Percentiles rank a stretch among this genome's conserved stretches.
phyloP scores from a whole-genome alignment of 176 grass and related monocot species.

The Cocos nucifera region DNA sequence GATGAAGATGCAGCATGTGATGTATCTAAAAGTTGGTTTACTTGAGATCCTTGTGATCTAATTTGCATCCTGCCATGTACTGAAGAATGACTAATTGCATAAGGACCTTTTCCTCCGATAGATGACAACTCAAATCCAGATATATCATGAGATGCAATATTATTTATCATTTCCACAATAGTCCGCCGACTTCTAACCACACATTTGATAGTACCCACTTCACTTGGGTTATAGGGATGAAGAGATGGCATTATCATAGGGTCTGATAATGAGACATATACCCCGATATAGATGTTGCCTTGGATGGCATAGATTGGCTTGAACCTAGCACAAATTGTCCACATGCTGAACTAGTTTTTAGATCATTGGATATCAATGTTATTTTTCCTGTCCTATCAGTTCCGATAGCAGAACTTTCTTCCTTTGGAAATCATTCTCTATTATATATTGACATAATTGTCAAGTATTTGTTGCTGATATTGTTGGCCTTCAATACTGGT shows the following conservation, averaged over 20 bases:
- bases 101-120: no score
- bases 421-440: no score
- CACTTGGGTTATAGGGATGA: constrained; percentile 17
- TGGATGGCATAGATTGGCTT: no score
- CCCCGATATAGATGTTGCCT: background rate
- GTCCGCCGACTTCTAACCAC: constrained; percentile 26
- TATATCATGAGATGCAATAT: constrained; percentile 9
- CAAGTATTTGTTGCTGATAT: no score
- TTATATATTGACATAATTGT: no score
- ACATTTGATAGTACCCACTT: constrained; percentile 26
- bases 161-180: background rate
- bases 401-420: constrained; percentile 21
- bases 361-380: constrained; percentile 4
- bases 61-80: background rate
- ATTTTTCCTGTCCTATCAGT: constrained; percentile 10
- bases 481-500: no score
- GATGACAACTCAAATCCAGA: background rate
- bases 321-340: constrained; percentile 9
- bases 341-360: constrained; percentile 14
- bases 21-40: constrained; percentile 27
- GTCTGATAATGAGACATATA: constrained; percentile 2
- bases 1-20: no score
- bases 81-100: background rate
- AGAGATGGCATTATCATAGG: background rate
- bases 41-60: constrained; percentile 3